Evolutionary conservation across 441 rosid species (phyloP).

Genomic region (Omphalea diandra): DNA sequence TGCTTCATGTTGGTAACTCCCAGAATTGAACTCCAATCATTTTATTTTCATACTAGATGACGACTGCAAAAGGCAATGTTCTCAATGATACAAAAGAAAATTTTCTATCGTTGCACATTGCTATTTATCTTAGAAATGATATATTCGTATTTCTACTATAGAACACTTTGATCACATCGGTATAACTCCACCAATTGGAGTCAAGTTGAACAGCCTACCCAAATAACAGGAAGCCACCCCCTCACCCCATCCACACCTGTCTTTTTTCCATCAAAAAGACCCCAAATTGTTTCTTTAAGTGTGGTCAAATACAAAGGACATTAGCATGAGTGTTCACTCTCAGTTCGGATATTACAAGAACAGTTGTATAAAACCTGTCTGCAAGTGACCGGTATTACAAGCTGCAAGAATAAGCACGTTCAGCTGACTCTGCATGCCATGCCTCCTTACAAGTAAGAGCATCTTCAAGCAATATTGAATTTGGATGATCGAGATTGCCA

Average conservation of each 20-base stretch:
- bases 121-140: not conserved
- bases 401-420: slow-evolving; percentile 4
- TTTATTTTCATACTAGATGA: no score
- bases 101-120: no score
- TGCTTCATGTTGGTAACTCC: no score
- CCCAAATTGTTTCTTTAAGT: not conserved
- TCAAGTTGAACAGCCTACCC: not conserved
- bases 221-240: not conserved
- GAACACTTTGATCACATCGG: not conserved
- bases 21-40: no score
- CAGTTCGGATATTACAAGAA: not conserved
- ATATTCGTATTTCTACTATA: slow-evolving; percentile 4
- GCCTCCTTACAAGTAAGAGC: not conserved
- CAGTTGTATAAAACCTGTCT: slow-evolving; percentile 2
- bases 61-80: no score
- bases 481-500: slow-evolving; percentile 6
- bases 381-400: not conserved
- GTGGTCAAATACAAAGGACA: slow-evolving; percentile 7
- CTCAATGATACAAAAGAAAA: no score
- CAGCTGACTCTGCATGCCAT: not conserved
- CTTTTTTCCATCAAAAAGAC: not conserved
- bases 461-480: slow-evolving; percentile 5
- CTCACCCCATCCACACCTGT: not conserved
- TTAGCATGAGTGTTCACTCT: not conserved
- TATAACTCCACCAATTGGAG: slow-evolving; percentile 5